These are phyloP conservation scores for Boletus barrowsii DNA, from an alignment of 768 basidiomycete species.

Conservation along the genomic window DNA sequence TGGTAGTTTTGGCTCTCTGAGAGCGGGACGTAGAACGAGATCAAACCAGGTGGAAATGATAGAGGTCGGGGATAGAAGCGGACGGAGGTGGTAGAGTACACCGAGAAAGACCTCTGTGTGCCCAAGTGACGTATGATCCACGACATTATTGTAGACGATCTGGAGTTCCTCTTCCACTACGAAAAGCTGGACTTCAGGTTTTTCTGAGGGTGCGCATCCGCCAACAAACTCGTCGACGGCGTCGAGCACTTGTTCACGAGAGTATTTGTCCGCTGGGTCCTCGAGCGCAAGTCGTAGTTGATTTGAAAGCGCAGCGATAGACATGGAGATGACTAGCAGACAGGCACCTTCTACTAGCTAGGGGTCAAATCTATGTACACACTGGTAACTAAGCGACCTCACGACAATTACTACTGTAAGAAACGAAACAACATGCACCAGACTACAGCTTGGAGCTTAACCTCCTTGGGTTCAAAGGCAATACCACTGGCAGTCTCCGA, in stretches of 20 bases:
- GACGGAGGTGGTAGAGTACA: conserved; percentile 59
- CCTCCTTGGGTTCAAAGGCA: conserved; percentile 32
- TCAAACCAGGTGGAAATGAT: conserved; percentile 83
- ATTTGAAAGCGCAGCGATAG: conserved; percentile 40
- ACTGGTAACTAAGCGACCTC: too few relatives aligned
- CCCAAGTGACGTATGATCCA: conserved; percentile 58
- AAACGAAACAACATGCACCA: too few relatives aligned
- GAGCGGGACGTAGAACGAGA: conserved; percentile 69
- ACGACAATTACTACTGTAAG: too few relatives aligned
- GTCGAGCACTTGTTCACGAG: conserved; percentile 48
- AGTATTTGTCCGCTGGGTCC: conserved; percentile 46
- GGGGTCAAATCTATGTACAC: too few relatives aligned
- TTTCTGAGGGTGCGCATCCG: conserved; percentile 46
- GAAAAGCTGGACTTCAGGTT: conserved; percentile 41
- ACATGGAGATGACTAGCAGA: conserved; percentile 24
- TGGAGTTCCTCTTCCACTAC: conserved; percentile 69
- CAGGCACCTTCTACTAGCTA: too few relatives aligned
- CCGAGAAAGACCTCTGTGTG: conserved; percentile 68
- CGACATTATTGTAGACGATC: conserved; percentile 54
- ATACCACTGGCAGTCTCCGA: conserved; percentile 28
- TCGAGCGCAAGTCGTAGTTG: conserved; percentile 60
- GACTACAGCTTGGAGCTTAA: conserved; percentile 13
- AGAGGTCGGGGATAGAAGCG: conserved; percentile 60
- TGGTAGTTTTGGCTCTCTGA: conserved; percentile 70
- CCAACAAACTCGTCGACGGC: conserved; percentile 55